Evolutionary conservation across 2,329 filamentous ascomycete species (phyloP).

Genomic region (Aspergillus alliaceus): DNA sequence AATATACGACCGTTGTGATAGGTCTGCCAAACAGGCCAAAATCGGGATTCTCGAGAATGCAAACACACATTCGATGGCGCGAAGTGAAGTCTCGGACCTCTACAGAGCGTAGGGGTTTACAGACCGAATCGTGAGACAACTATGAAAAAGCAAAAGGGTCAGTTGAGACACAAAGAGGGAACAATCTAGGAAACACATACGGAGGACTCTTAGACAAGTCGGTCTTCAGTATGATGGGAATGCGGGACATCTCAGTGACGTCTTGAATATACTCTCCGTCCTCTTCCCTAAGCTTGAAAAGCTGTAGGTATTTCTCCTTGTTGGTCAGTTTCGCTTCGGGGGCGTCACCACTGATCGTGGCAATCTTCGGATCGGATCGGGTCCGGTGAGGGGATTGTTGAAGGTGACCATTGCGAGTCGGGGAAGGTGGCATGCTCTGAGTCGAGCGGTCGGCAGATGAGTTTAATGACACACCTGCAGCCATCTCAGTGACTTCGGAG

Average conservation of each 20-base stretch:
- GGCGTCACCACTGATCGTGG: conserved; percentile 64
- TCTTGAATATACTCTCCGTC: conserved; percentile 97
- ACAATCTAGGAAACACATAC: conserved; percentile 63
- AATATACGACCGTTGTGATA: conserved; percentile 9
- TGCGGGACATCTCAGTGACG: conserved; percentile 93
- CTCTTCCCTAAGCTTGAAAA: conserved; percentile 88
- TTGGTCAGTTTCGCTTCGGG: conserved; percentile 79
- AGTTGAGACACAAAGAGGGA: conserved; percentile 15
- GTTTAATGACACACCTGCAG: conserved; percentile 84
- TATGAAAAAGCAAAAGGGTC: conserved; percentile 26
- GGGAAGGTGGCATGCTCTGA: conserved; percentile 92
- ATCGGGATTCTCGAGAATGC: conserved; percentile 23
- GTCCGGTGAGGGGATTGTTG: conserved; percentile 77
- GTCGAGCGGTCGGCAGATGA: conserved; percentile 74
- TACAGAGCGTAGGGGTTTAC: conserved; percentile 53
- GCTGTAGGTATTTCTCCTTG: conserved; percentile 93
- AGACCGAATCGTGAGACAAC: conserved; percentile 52
- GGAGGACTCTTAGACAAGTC: conserved; percentile 98
- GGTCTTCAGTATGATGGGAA: conserved; percentile 98
- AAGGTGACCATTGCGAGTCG: conserved; percentile 70
- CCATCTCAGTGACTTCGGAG: conserved; percentile 85
- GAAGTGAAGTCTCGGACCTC: conserved; percentile 14
- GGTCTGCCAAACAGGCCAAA: conserved; percentile 14
- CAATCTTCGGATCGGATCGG: conserved; percentile 90
- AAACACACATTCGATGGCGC: conserved; percentile 24